Percentiles rank a stretch among this genome's conserved stretches.
phyloP scores from a whole-genome alignment of 2,329 filamentous ascomycete species.

The Xylaria sp. region DNA sequence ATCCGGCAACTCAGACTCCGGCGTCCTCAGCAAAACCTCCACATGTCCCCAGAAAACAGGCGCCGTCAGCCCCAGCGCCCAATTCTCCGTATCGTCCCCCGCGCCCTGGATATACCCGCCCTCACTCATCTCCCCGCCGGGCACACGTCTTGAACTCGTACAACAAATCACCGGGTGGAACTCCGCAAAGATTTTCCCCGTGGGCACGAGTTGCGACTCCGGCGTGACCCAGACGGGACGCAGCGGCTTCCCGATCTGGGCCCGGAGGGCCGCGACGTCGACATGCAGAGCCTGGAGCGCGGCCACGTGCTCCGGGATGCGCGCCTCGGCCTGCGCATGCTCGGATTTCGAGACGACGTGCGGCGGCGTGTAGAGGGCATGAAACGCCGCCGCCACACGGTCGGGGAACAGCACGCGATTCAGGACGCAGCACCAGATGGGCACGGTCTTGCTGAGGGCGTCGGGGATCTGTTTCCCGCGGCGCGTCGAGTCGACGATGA shows the following conservation, averaged over 20 bases:
- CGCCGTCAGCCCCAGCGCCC: slow-evolving; percentile 77
- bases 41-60: slow-evolving; percentile 71
- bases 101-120: slow-evolving; percentile 85
- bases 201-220: slow-evolving; percentile 47
- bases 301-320: slow-evolving; percentile 51
- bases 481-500: slow-evolving; percentile 89
- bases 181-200: slow-evolving; percentile 43
- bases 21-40: slow-evolving; percentile 52
- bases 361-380: slow-evolving; percentile 64
- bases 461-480: slow-evolving; percentile 94
- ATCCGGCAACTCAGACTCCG: slow-evolving; percentile 58
- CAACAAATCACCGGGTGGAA: slow-evolving; percentile 76
- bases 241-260: slow-evolving; percentile 63
- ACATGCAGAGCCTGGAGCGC: slow-evolving; percentile 54
- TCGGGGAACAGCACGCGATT: slow-evolving; percentile 72
- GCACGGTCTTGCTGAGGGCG: slow-evolving; percentile 86
- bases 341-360: slow-evolving; percentile 69
- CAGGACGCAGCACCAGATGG: slow-evolving; percentile 86
- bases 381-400: slow-evolving; percentile 30
- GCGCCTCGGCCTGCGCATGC: slow-evolving; percentile 67
- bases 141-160: slow-evolving; percentile 71
- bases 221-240: slow-evolving; percentile 76
- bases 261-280: slow-evolving; percentile 49
- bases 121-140: slow-evolving; percentile 62
- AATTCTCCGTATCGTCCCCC: slow-evolving; percentile 90